These are phyloP conservation scores for Hypoxylon crocopeplum DNA, from an alignment of 495 filamentous ascomycete genomes.

Conservation along the genomic window DNA sequence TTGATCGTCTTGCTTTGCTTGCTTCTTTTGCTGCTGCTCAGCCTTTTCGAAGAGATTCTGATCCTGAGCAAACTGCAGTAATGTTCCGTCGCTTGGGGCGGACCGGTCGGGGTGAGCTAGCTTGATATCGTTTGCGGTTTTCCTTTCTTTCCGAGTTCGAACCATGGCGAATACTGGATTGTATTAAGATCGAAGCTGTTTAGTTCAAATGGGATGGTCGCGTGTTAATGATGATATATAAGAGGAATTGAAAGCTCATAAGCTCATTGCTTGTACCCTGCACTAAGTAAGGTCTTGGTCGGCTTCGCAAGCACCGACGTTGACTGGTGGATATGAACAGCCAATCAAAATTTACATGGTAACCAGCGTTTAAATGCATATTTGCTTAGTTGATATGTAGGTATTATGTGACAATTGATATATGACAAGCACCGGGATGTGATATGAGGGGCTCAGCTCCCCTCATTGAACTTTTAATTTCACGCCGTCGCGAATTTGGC, in stretches of 20 bases:
- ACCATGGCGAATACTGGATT: constrained; percentile 46
- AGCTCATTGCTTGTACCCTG: too few relatives aligned
- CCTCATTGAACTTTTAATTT: constrained; percentile 1
- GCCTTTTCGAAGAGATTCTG: constrained; percentile 56
- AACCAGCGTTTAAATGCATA: not conserved
- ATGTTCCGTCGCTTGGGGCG: constrained; percentile 62
- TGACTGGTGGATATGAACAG: too few relatives aligned
- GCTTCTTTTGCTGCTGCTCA: constrained; percentile 40
- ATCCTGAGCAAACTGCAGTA: constrained; percentile 69
- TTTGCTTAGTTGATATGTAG: too few relatives aligned
- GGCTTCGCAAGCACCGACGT: too few relatives aligned
- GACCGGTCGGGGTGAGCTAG: constrained; percentile 66
- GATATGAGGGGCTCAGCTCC: not conserved
- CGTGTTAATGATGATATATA: too few relatives aligned
- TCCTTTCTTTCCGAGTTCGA: constrained; percentile 55
- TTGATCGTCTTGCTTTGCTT: constrained; percentile 44
- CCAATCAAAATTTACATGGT: not conserved
- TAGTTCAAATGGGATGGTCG: constrained; percentile 2
- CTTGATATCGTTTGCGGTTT: constrained; percentile 57
- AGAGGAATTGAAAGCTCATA: too few relatives aligned
- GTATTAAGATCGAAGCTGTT: not conserved
- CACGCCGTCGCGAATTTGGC: not conserved
- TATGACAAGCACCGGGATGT: not conserved
- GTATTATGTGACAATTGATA: constrained; percentile 28
- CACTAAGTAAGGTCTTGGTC: too few relatives aligned